These are phyloP conservation scores for Colletotrichum sp. DNA, from an alignment of 2,329 filamentous ascomycete genomes.

Conservation along the genomic window DNA sequence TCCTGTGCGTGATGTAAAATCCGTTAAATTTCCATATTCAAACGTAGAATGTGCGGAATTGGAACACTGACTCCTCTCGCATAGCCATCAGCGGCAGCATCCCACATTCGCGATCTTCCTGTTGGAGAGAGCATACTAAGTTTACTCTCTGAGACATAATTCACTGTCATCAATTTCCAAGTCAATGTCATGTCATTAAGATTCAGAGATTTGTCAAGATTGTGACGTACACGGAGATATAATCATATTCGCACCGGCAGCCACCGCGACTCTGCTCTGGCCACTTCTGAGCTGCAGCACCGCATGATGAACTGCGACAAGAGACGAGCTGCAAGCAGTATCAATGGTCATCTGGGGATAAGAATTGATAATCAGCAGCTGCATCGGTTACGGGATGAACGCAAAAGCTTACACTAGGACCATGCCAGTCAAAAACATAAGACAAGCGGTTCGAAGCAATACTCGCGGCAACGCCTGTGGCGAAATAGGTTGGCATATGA, in stretches of 20 bases:
- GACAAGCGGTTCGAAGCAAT: constrained; percentile 44
- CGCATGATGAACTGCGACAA: constrained; percentile 46
- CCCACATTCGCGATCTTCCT: constrained; percentile 42
- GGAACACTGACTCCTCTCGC: constrained; percentile 55
- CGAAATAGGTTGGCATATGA: constrained; percentile 29
- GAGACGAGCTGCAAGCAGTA: constrained; percentile 49
- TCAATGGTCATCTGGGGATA: constrained; percentile 41
- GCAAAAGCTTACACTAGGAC: constrained; percentile 32
- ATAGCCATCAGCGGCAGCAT: constrained; percentile 53
- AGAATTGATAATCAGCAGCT: constrained; percentile 44
- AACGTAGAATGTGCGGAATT: constrained; percentile 7
- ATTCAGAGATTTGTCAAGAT: constrained; percentile 1
- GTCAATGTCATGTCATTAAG: not conserved
- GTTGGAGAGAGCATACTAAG: constrained; percentile 39
- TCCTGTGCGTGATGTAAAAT: constrained; percentile 57
- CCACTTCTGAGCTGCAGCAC: constrained; percentile 37
- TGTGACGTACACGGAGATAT: not conserved
- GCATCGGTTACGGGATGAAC: not conserved
- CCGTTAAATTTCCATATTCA: not conserved
- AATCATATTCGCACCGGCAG: constrained; percentile 31
- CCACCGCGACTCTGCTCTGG: constrained; percentile 30
- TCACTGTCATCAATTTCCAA: not conserved
- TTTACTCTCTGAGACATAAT: not conserved
- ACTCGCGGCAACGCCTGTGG: constrained; percentile 35
- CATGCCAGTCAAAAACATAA: constrained; percentile 43